Conservation (phyloP, 2,329 filamentous ascomycete species). For the Trichoderma guizhouense region DNA sequence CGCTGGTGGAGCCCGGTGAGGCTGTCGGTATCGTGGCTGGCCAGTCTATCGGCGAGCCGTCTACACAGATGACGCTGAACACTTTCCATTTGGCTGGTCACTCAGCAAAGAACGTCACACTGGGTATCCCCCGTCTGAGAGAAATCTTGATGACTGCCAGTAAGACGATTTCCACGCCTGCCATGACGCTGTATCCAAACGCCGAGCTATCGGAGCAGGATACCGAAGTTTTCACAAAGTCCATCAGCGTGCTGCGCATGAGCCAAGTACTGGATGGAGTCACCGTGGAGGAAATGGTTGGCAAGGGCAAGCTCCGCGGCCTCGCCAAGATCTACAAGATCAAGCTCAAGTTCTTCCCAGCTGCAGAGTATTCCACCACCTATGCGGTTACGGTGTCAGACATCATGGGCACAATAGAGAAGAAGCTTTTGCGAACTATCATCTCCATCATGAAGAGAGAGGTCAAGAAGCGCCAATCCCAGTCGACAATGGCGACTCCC, state of each 20-base stretch:
- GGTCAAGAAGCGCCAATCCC: constrained; percentile 73
- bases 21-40: constrained; percentile 95
- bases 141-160: constrained; percentile 99
- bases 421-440: constrained; percentile 70
- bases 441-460: constrained; percentile 70
- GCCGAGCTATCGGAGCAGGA: constrained; percentile 66
- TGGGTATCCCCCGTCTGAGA: constrained; percentile 93
- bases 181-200: constrained; percentile 80
- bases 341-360: constrained; percentile 77
- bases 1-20: constrained; percentile 90
- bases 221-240: constrained; percentile 81
- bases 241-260: constrained; percentile 80
- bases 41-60: constrained; percentile 94
- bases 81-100: constrained; percentile 99
- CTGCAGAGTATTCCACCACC: constrained; percentile 75
- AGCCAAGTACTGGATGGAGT: constrained; percentile 81
- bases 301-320: constrained; percentile 62
- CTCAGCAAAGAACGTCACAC: constrained; percentile 96
- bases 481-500: constrained; percentile 67
- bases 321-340: constrained; percentile 85
- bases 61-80: constrained; percentile 98
- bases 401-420: constrained; percentile 76
- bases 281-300: constrained; percentile 74
- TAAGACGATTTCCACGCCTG: constrained; percentile 81
- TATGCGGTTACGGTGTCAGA: constrained; percentile 80